These are phyloP conservation scores for Podaxis mareebaensis DNA, from an alignment of 768 basidiomycete species.

Conservation along the genomic window DNA sequence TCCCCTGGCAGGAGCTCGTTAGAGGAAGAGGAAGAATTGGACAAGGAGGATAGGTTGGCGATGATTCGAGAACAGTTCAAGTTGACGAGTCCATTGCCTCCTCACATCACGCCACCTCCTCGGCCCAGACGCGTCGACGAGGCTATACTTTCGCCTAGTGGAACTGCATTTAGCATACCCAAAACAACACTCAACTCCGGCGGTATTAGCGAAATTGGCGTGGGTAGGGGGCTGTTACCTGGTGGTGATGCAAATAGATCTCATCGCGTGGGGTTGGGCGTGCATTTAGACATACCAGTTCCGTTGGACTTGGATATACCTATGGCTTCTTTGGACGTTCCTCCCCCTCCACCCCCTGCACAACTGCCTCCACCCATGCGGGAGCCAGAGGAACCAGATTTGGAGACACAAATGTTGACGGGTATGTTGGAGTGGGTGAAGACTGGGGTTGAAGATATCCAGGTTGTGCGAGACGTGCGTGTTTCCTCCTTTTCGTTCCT, in stretches of 20 bases:
- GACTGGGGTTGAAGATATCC: slow-evolving; percentile 5
- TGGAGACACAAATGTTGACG: slow-evolving; percentile 12
- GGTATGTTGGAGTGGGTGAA: slow-evolving; percentile 9
- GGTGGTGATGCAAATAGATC: slow-evolving; percentile 1
- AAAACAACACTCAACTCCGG: slow-evolving; percentile 23
- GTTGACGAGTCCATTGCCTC: slow-evolving; percentile 18
- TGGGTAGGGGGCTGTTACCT: slow-evolving; percentile 2
- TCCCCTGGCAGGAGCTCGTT: slow-evolving; percentile 14
- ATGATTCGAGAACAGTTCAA: slow-evolving; percentile 13
- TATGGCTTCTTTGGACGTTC: not conserved
- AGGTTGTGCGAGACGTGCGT: slow-evolving; percentile 12
- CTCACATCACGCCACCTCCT: slow-evolving; percentile 27
- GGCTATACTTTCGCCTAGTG: slow-evolving; percentile 10
- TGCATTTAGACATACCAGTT: not conserved
- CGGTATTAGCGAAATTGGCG: slow-evolving; percentile 13
- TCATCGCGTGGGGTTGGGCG: not conserved
- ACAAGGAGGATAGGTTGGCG: slow-evolving; percentile 6
- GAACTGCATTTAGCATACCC: slow-evolving; percentile 25
- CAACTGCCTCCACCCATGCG: not conserved
- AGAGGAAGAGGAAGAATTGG: not conserved
- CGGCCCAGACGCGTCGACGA: slow-evolving; percentile 19
- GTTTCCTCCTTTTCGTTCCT: not conserved
- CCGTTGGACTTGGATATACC: not conserved
- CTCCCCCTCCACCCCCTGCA: not conserved
- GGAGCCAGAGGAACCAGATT: not conserved